Base-by-base conservation (phyloP, 129 eudicot species). In the Apium graveolens region DNA sequence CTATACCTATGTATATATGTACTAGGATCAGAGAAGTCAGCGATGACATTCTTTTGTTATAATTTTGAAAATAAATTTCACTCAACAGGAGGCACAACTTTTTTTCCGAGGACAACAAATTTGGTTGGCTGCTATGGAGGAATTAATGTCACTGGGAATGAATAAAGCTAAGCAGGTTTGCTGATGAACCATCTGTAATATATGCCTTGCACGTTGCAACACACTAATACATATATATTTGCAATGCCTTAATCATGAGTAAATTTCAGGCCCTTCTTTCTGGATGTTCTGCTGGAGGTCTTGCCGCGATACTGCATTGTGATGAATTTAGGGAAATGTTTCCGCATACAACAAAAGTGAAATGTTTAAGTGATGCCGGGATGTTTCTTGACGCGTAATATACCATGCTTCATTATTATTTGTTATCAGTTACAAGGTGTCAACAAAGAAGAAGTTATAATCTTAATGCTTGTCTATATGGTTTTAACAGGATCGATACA, bases 241-340 rank as follows among this genome's bases (percentile, higher is more conserved):
- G 20, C 44, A 73, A 49, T 37, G 29, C 68, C 12, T 17, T 62
- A 11, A 24, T 62, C 31, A 69, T 7, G 31, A 44, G 49, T 65
- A 53, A 20, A 27, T 84, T 86, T 68, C 86, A 92, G 96, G 91
- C 96, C 16, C 96, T 95, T 84, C 99, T 91, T 74, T 90, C 99
- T 35, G 99, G 99, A 24, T 95, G 99, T 79, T 95, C 97, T 24
- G 97, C 99, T 77, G 99, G 99, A 20, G 99, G 97, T 74, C 75
- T 95, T 70, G 96, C 99, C 53, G 88, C 99, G 31, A 90, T 95
- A 68, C 80, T 95, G 79, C 99, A 95, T 24, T 95, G 99, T 76
- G 99, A 95, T 35, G 90, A 95, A 73, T 95, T 90, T 80, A 53
- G 85, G 24, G 84, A 71, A 38, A 78, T 95, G 69, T 87, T 92